A percentile compares a stretch with the other conserved stretches of the same genome.
These are phyloP conservation scores for Theileria equi DNA, from an alignment of 169 alveolate species.

Conservation along the genomic window DNA sequence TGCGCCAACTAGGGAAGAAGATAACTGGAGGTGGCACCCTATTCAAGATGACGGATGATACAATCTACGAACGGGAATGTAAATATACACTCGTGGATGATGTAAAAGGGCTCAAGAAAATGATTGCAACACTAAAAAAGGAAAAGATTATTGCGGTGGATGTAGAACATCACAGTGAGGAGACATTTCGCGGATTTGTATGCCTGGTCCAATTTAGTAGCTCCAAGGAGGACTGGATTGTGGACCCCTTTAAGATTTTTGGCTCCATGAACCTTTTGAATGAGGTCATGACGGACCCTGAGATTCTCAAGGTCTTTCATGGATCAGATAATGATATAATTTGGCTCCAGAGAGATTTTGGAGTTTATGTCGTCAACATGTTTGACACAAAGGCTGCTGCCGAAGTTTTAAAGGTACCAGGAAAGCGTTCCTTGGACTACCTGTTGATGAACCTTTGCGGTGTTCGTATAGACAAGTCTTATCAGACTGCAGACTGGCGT, in stretches of 20 bases:
- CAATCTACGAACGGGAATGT: not conserved
- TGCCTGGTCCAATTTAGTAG: constrained; percentile 91
- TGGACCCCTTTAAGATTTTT: constrained; percentile 87
- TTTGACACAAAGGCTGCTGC: constrained; percentile 94
- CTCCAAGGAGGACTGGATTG: constrained; percentile 83
- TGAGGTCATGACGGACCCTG: constrained; percentile 88
- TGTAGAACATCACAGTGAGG: constrained; percentile 58
- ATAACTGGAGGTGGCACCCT: constrained; percentile 37
- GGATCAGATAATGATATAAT: constrained; percentile 89
- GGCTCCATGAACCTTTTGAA: constrained; percentile 76
- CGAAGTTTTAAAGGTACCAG: constrained; percentile 75
- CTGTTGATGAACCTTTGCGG: constrained; percentile 78
- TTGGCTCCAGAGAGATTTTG: constrained; percentile 94
- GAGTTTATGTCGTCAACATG: constrained; percentile 91
- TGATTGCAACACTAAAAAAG: constrained; percentile 29
- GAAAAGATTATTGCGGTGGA: constrained; percentile 47
- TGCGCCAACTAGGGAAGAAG: not conserved
- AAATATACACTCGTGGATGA: constrained; percentile 25
- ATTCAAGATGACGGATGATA: not conserved
- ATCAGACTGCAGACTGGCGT: constrained; percentile 92
- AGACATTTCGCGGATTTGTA: constrained; percentile 84
- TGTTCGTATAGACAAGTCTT: constrained; percentile 84
- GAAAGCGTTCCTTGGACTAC: constrained; percentile 72
- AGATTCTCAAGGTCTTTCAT: constrained; percentile 91
- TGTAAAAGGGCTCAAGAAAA: constrained; percentile 27